These are phyloP conservation scores for Melampsora medusae DNA, from an alignment of 1,284 basidiomycete genomes.

Conservation along the genomic window DNA sequence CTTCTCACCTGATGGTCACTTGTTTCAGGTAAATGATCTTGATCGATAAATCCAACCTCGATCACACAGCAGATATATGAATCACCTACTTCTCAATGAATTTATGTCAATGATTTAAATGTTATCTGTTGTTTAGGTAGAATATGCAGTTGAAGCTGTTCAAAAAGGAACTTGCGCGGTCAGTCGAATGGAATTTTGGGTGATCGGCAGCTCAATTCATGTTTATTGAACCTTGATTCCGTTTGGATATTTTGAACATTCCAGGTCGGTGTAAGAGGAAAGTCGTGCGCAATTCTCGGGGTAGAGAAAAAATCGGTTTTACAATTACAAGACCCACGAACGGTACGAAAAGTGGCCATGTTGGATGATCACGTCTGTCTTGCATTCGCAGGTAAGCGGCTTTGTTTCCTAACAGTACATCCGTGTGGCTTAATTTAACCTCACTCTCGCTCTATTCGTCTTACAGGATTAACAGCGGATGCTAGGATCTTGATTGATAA, in stretches of 20 bases:
- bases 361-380: constrained; percentile 96
- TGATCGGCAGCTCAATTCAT: constrained; percentile 5
- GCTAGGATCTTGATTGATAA: constrained; percentile 97
- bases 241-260: constrained; percentile 5
- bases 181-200: constrained; percentile 51
- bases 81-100: too few species aligned
- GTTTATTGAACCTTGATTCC: constrained; percentile 29
- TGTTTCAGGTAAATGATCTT: constrained; percentile 70
- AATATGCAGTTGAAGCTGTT: constrained; percentile 96
- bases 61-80: too few species aligned
- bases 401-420: neutral
- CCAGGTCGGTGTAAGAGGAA: constrained; percentile 91
- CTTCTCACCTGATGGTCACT: constrained; percentile 89
- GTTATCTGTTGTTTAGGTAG: constrained; percentile 65
- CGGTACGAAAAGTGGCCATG: constrained; percentile 97
- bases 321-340: constrained; percentile 95
- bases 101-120: too few species aligned
- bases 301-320: constrained; percentile 98
- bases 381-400: constrained; percentile 82
- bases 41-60: too few species aligned
- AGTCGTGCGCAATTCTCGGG: constrained; percentile 90
- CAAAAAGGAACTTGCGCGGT: constrained; percentile 96
- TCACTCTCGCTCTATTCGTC: neutral
- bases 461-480: constrained; percentile 86
- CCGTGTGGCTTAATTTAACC: constrained; percentile 31